Conservation (phyloP, 257 asterid genomes). For the Solanum rostratum region DNA sequence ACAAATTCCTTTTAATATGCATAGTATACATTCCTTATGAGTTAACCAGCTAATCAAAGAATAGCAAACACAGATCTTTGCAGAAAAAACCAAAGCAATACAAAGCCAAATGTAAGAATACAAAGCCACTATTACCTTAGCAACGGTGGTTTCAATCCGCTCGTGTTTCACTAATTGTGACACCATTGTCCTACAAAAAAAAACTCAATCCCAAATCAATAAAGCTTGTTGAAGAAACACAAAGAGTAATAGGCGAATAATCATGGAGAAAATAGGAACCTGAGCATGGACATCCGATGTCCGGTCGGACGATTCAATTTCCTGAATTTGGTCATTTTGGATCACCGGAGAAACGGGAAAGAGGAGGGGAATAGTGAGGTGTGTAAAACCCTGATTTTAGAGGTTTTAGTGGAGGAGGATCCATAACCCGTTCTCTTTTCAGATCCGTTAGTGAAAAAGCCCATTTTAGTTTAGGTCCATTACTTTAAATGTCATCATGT, state of each 20-base stretch:
- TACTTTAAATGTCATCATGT: background rate
- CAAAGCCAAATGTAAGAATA: background rate
- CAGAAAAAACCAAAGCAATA: background rate
- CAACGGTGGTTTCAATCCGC: conserved; percentile 84
- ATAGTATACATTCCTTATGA: background rate
- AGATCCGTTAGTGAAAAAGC: background rate
- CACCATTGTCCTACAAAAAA: conserved; percentile 68
- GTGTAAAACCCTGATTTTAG: conserved; percentile 1
- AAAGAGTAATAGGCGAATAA: background rate
- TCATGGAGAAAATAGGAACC: conserved; percentile 19
- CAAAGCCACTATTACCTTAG: conserved; percentile 36
- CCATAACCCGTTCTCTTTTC: background rate
- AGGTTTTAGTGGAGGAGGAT: background rate
- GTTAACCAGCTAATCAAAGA: background rate
- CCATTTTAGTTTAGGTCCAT: background rate
- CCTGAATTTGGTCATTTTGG: conserved; percentile 69
- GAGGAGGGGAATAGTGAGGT: too few relatives aligned
- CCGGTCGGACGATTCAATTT: conserved; percentile 82
- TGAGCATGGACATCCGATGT: conserved; percentile 87
- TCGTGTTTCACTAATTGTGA: conserved; percentile 93
- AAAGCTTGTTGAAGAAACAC: background rate
- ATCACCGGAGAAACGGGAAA: background rate
- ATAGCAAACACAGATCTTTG: background rate
- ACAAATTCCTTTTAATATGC: background rate
- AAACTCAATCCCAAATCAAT: background rate